Evolutionary conservation across 2,329 filamentous ascomycete genomes (phyloP).

Genomic region (Cryphonectria japonica): DNA sequence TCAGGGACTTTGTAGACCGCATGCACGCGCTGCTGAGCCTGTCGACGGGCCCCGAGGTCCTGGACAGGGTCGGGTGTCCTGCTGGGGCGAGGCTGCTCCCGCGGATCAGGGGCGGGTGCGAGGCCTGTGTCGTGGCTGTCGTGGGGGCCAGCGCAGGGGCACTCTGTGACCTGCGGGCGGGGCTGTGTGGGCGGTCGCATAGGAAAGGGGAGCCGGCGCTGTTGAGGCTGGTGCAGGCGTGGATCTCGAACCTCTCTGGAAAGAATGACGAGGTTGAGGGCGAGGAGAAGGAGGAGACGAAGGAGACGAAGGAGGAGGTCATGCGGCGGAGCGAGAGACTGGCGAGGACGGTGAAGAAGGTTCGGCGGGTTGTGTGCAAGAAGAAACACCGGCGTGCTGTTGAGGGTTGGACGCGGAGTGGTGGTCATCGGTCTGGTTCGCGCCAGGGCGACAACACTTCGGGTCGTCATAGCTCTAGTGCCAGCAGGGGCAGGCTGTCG

Average conservation of each 20-base stretch:
- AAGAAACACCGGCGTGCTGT: not conserved
- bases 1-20: slow-evolving; percentile 38
- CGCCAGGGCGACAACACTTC: not conserved
- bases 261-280: not conserved
- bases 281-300: not conserved
- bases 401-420: not conserved
- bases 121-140: slow-evolving; percentile 56
- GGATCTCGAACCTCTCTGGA: slow-evolving; percentile 43
- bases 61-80: slow-evolving; percentile 27
- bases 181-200: slow-evolving; percentile 45
- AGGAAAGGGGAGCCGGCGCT: slow-evolving; percentile 40
- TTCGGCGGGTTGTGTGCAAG: slow-evolving; percentile 11
- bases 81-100: slow-evolving; percentile 31
- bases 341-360: slow-evolving; percentile 19
- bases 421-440: not conserved
- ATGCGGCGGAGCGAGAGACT: slow-evolving; percentile 16
- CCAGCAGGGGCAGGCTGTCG: not conserved
- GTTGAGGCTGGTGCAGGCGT: slow-evolving; percentile 46
- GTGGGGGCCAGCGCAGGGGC: slow-evolving; percentile 49
- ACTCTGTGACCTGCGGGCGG: slow-evolving; percentile 51
- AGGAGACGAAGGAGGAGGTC: not conserved
- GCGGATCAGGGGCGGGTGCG: slow-evolving; percentile 46
- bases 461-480: not conserved
- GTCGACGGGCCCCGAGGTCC: slow-evolving; percentile 26
- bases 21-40: slow-evolving; percentile 24